Conservation (phyloP, 257 asterid genomes). For the Solanum chilense region DNA sequence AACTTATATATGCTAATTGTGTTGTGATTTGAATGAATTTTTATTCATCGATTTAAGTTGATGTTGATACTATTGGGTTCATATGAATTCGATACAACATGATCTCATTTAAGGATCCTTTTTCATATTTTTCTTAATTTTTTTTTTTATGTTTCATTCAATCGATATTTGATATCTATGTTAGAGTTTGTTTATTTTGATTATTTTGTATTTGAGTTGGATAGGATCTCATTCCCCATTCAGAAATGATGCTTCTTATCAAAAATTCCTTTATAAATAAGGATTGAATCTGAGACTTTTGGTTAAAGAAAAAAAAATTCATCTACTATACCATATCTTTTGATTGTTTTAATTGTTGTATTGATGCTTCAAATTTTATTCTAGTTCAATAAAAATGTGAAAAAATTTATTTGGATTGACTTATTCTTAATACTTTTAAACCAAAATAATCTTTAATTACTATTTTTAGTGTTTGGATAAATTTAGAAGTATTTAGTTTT, state of each 20-base stretch:
- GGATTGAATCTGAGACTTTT: not conserved
- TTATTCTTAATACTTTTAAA: no score
- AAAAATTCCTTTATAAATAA: no score
- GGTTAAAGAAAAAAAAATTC: fast-evolving
- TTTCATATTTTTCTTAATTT: not conserved
- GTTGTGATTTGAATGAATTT: not conserved
- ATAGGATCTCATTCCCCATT: not conserved
- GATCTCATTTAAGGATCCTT: not conserved
- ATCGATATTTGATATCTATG: no score
- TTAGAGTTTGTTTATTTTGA: no score
- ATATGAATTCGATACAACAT: not conserved
- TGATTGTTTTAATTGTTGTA: not conserved
- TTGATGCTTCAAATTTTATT: no score
- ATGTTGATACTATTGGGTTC: not conserved
- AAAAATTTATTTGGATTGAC: no score
- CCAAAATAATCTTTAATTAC: no score
- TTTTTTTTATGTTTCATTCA: no score
- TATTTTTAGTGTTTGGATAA: not conserved
- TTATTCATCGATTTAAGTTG: not conserved
- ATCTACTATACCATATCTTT: no score
- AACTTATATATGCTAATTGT: no score
- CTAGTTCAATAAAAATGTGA: not conserved
- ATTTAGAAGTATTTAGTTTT: no score
- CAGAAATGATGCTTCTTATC: not conserved
- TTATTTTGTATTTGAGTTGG: no score